Evolutionary conservation across 306 rosid genomes (phyloP).

Genomic region (Dryas octopetala): DNA sequence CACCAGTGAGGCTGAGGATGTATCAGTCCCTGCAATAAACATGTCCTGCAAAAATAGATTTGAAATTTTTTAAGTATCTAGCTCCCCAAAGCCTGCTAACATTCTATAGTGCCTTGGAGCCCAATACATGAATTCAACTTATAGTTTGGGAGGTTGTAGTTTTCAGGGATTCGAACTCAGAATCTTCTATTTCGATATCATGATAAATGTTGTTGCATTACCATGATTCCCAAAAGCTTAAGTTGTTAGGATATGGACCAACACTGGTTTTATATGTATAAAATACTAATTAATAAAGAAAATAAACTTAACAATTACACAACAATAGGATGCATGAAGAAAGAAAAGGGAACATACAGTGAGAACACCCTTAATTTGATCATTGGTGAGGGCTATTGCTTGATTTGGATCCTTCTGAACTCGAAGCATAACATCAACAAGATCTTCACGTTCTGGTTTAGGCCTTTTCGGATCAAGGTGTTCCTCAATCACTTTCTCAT

Average conservation of each 20-base stretch:
- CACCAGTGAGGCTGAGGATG: conserved; percentile 22
- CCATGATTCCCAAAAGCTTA: too few relatives aligned
- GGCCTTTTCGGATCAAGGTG: conserved; percentile 21
- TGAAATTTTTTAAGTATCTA: not conserved
- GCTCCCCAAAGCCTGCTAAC: not conserved
- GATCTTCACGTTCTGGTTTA: conserved; percentile 30
- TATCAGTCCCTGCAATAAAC: conserved; percentile 33
- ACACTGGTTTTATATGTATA: not conserved
- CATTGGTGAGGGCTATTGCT: conserved; percentile 9
- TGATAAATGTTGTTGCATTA: too few relatives aligned
- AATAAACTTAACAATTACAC: too few relatives aligned
- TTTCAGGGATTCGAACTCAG: too few relatives aligned
- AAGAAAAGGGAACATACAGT: conserved; percentile 19
- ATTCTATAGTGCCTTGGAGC: too few relatives aligned
- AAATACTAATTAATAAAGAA: not conserved
- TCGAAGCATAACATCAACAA: conserved; percentile 44
- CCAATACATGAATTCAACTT: too few relatives aligned
- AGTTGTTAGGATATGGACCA: too few relatives aligned
- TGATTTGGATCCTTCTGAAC: conserved; percentile 37
- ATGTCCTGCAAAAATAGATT: conserved; percentile 19
- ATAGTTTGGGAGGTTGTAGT: too few relatives aligned
- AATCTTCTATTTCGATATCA: too few relatives aligned
- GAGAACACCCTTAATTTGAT: conserved; percentile 36
- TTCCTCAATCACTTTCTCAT: conserved; percentile 42
- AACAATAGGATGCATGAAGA: not conserved